Conservation (phyloP, 441 rosid species). For the Aquilaria agallochum region DNA sequence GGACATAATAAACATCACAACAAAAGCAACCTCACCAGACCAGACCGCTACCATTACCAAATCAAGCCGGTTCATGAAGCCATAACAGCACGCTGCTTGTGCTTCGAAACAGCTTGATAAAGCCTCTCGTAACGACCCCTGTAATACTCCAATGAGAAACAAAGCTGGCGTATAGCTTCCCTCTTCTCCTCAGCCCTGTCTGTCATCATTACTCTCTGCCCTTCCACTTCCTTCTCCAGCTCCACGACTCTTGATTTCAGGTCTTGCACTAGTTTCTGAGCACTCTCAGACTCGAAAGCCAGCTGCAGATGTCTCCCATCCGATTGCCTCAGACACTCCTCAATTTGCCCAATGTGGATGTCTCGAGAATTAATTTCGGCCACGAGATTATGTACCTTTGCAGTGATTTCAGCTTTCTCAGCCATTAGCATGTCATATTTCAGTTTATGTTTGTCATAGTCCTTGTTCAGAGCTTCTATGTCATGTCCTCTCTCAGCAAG, state of each 20-base stretch:
- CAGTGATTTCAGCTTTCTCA: slow-evolving; percentile 55
- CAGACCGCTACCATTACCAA: background rate
- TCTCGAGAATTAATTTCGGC: slow-evolving; percentile 43
- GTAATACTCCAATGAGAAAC: slow-evolving; percentile 80
- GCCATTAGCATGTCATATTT: slow-evolving; percentile 51
- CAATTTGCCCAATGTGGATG: slow-evolving; percentile 31
- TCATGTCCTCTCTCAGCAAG: slow-evolving; percentile 29
- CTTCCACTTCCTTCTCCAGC: slow-evolving; percentile 52
- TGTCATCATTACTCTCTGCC: slow-evolving; percentile 38
- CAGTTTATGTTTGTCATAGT: slow-evolving; percentile 39
- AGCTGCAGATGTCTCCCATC: slow-evolving; percentile 23
- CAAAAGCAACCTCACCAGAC: too few species aligned
- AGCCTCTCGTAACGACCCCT: slow-evolving; percentile 65
- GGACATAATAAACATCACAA: too few species aligned
- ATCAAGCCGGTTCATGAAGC: slow-evolving; percentile 25
- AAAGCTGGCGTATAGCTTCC: slow-evolving; percentile 84
- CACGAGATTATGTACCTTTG: slow-evolving; percentile 35
- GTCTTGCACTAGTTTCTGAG: slow-evolving; percentile 32
- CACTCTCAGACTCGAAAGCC: slow-evolving; percentile 26
- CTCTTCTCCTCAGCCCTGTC: slow-evolving; percentile 72
- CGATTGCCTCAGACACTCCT: slow-evolving; percentile 31
- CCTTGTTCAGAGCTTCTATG: slow-evolving; percentile 47
- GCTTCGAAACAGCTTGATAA: slow-evolving; percentile 36
- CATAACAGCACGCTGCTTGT: slow-evolving; percentile 27
- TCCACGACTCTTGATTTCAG: slow-evolving; percentile 37